Evolutionary conservation across 805 yeast genomes (phyloP), one percentile per base, ranked within the genome.

Genomic region (Ogataea paradorogensis): DNA sequence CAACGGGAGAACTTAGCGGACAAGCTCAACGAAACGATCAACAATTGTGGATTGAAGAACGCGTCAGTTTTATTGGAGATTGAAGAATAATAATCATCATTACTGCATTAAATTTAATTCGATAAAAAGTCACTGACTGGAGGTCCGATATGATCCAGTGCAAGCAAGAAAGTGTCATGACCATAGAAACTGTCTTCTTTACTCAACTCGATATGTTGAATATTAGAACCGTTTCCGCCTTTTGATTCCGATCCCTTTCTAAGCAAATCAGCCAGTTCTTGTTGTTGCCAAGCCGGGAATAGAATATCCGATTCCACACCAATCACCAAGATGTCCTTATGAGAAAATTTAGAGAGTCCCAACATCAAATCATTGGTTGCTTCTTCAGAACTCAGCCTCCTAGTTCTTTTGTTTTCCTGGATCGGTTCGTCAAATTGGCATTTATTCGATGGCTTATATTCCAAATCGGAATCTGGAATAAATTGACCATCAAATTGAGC

Each of bases 261-360:
- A 33, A 90, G 69, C 26, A 79, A 76, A 11, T 77, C 74, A 21
- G 78, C 80, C 41, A 87, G 80, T 58, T 90, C 96, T 41, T 80
- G 65, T 63, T 90, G 97, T 66, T 90, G 97, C 95, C 96, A 87
- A 26, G 82, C 86, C 1, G 97, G 97, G 69, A 90, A 90, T 36
- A 90, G 70, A 28, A 85, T 84, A 59, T 90, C 97, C 1, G 93
- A 82, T 56, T 86, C 93, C n/a, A 89, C 96, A 9, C 97, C 97
- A 37, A 90, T 74, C 4, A 90, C 86, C 40, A 90, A 67, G 3
- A 85, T 71, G 24, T 84, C 80, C 44, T 80, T 78, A 47, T 80
- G 70, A 1, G 82, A 70, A 41, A 90, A 66, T 20, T 76, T 74
- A 22, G 58, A 53, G 69, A 90, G 65, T 2, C 97, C 97, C 14